Evolutionary conservation across 192 early-diverging fungal genomes (phyloP), one percentile per base, ranked within the genome.

Genomic region (Lobosporangium transversale): DNA sequence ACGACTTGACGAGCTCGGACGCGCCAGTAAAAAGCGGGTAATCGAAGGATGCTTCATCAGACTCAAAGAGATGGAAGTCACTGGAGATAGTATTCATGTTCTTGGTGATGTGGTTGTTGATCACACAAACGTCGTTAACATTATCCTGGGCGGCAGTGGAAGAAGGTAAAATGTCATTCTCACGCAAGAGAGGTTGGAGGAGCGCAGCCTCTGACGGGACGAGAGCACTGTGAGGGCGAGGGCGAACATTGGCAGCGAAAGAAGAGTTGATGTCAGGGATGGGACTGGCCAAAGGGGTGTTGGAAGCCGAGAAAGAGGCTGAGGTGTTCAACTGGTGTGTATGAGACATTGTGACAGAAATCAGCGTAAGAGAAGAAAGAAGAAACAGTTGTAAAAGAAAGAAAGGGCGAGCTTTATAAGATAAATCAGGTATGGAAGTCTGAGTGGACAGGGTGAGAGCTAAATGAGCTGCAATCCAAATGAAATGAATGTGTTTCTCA

Each of bases 61-160:
- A 31, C 15, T 60, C 68, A 37, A 62, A 70, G 53, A 70, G 68
- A 43, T 51, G 58, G 44, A 70, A 70, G 35, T 70, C 68, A 21
- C 42, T 51, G 31, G 29, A 37, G 51, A 70, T 31, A 15, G 68
- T 70, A 44, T 70, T 70, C 30, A 30, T 33, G 57, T 36, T 53
- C 29, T 12, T 48, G 11, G 31, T n/a, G n/a, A n/a, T n/a, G n/a
- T n/a, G n/a, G 23, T 11, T 20, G 21, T 18, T 51, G 47, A 2
- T 62, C 43, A 32, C 14, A 31, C 23, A 30, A 31, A 4, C 24
- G 27, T 18, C 30, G 51, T 1, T 53, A 24, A 7, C 1, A 35
- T 14, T 36, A n/a, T 24, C 10, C 7, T 18, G 5, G 21, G 53
- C 9, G 33, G 33, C 4, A 49, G 57, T 32, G 31, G 27, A 11